Base-by-base conservation (phyloP, 768 basidiomycete genomes). In the Podaxis pistillaris region DNA sequence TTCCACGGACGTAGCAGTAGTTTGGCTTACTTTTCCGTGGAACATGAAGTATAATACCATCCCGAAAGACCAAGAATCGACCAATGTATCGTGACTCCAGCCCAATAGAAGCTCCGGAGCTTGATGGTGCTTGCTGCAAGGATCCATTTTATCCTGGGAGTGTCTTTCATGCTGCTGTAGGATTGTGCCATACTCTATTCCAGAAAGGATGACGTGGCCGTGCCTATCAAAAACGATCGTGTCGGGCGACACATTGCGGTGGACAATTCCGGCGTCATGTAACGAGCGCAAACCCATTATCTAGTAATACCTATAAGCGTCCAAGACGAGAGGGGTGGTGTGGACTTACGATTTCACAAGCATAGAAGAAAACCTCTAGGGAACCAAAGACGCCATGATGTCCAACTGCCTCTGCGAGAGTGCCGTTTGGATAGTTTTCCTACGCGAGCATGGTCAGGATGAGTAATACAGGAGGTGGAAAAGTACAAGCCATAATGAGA, bases 21-120 rank as follows among this genome's bases (percentile, higher is more conserved):
- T 13, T 30, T 8, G 9, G 68, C 75, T 68, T 58, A 85, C 85
- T 68, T 67, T 72, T 28, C 81, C 81, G 30, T 78, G 76, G 47
- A 81, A 69, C 78, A 87, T 78, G 64, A 78, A 83, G 63, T 79
- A 80, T 41, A 87, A 59, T 40, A 84, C 60, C 67, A 82, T 68
- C 2, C 86, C 86, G 63, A 87, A 85, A 0, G 80, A 80, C 86
- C 86, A 88, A 65, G 78, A 81, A 69, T 88, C 86, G 19, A 83
- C 83, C 13, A 78, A 72, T 24, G 68, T 73, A 64, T 84, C 81
- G 57, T 83, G 79, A 15, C 74, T 67, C 86, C 86, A 88, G 0
- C 82, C 82, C 8, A 87, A 72, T 12, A 85, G 63, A 0, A 83
- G 63, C 64, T 87, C 86, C 0, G 86, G 86, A 3, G 86, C 83